Percentiles rank a stretch among this genome's conserved stretches.
Conservation (phyloP, 2,329 filamentous ascomycete genomes). For the Penicillium polonicum region DNA sequence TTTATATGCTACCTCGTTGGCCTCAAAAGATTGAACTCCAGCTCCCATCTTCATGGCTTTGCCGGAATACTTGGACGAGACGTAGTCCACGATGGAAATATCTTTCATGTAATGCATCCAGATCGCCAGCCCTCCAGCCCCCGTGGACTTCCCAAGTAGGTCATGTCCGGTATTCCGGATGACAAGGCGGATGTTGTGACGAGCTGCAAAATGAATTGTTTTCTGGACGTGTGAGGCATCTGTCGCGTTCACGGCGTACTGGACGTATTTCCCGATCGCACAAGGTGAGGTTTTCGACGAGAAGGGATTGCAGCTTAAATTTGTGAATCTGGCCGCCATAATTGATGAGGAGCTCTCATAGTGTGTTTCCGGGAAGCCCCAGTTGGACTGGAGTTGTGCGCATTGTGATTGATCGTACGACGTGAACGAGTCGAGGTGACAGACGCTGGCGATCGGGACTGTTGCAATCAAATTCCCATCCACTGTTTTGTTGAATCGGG, state of each 20-base stretch:
- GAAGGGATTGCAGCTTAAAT: slow-evolving; percentile 1
- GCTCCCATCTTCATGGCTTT: slow-evolving; percentile 14
- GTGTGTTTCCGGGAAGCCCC: neutral
- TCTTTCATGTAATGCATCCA: slow-evolving; percentile 46
- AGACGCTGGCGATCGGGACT: slow-evolving; percentile 10
- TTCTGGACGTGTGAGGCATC: neutral
- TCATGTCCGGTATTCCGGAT: slow-evolving; percentile 48
- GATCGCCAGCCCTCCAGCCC: slow-evolving; percentile 35
- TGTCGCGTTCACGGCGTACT: slow-evolving; percentile 17
- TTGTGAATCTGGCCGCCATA: neutral
- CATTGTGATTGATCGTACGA: neutral
- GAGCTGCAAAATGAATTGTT: slow-evolving; percentile 9
- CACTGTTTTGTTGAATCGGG: slow-evolving; percentile 12
- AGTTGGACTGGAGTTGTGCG: neutral
- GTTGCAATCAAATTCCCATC: slow-evolving; percentile 7
- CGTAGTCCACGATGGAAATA: slow-evolving; percentile 22
- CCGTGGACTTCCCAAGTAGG: slow-evolving; percentile 40
- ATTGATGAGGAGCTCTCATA: neutral
- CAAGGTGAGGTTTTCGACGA: slow-evolving; percentile 8
- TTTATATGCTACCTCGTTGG: neutral
- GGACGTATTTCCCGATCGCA: slow-evolving; percentile 2
- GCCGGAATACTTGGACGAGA: slow-evolving; percentile 8
- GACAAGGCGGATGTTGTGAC: slow-evolving; percentile 29
- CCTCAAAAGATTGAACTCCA: slow-evolving; percentile 14
- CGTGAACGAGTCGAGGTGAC: neutral